These are phyloP conservation scores for Gossypium mustelinum DNA, from an alignment of 345 rosid species.

Conservation along the genomic window DNA sequence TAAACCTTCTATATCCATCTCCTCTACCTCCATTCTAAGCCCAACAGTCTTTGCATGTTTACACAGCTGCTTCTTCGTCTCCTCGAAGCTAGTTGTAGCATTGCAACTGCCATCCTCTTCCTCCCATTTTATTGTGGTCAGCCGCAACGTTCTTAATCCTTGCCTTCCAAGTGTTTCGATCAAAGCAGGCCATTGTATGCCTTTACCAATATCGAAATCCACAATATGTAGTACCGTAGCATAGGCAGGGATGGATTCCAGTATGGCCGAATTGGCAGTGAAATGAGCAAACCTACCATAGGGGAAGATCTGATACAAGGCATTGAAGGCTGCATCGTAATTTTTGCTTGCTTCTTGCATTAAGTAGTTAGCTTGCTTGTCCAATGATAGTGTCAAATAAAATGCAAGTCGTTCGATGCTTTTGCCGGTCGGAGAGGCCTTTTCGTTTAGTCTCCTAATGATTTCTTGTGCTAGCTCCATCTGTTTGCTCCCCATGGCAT, in stretches of 20 bases:
- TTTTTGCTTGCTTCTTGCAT: constrained; percentile 29
- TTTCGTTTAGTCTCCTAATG: constrained; percentile 18
- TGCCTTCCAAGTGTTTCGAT: constrained; percentile 27
- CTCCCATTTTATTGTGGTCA: constrained; percentile 30
- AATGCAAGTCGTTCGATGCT: constrained; percentile 22
- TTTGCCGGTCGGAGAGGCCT: constrained; percentile 26
- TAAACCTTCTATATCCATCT: constrained; percentile 25
- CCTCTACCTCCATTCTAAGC: constrained; percentile 28
- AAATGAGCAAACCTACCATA: constrained; percentile 44
- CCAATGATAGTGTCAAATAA: constrained; percentile 30
- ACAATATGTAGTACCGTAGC: constrained; percentile 23
- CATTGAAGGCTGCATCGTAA: constrained; percentile 28
- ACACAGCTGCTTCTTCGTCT: constrained; percentile 19
- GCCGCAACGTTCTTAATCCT: constrained; percentile 12
- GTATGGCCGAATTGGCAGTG: constrained; percentile 38
- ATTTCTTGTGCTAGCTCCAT: constrained; percentile 26
- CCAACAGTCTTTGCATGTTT: constrained; percentile 24
- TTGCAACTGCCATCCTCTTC: constrained; percentile 16
- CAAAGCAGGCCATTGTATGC: constrained; percentile 45
- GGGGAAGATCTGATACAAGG: constrained; percentile 38
- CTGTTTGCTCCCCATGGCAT: constrained; percentile 31
- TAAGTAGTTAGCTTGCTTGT: constrained; percentile 23
- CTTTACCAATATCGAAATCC: constrained; percentile 37
- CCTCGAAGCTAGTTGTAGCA: constrained; percentile 12
- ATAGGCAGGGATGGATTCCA: constrained; percentile 31